These are phyloP conservation scores for Pythium guiyangense DNA, from an alignment of 352 stramenopile species.

Conservation along the genomic window DNA sequence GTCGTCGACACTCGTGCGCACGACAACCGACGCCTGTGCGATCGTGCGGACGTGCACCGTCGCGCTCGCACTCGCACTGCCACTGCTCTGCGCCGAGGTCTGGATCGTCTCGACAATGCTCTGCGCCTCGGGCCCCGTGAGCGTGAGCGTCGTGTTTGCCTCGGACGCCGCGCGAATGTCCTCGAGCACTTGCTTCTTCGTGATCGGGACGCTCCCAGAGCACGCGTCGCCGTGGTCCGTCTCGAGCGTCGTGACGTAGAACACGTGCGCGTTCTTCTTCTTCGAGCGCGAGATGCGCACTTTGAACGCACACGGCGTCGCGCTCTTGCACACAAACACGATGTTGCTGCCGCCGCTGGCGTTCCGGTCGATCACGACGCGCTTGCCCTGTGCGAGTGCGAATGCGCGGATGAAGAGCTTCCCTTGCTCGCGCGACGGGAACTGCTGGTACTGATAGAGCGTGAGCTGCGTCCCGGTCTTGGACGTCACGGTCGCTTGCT, in stretches of 20 bases:
- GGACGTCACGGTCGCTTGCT: neutral
- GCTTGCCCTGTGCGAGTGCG: constrained; percentile 37
- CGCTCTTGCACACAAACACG: constrained; percentile 40
- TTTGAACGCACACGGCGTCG: constrained; percentile 31
- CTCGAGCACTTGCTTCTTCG: constrained; percentile 35
- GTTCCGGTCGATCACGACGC: constrained; percentile 28
- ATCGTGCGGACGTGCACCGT: constrained; percentile 25
- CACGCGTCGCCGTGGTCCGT: constrained; percentile 29
- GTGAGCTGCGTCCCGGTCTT: constrained; percentile 23
- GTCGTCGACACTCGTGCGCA: constrained; percentile 26
- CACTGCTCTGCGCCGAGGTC: neutral
- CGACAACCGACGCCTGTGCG: constrained; percentile 32
- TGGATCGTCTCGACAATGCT: constrained; percentile 22
- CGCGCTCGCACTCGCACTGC: neutral
- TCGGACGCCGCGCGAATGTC: constrained; percentile 26
- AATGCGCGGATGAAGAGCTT: constrained; percentile 47
- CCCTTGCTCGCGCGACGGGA: constrained; percentile 26
- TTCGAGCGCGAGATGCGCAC: constrained; percentile 31
- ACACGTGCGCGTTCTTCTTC: constrained; percentile 7
- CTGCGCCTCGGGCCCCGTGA: constrained; percentile 24
- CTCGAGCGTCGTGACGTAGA: constrained; percentile 25
- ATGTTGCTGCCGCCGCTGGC: constrained; percentile 49
- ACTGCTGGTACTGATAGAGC: constrained; percentile 36
- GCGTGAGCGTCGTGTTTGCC: constrained; percentile 21
- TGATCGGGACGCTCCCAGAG: constrained; percentile 29